phyloP scores from a whole-genome alignment of 495 filamentous ascomycete genomes.

The Trichodelitschia bisporula region DNA sequence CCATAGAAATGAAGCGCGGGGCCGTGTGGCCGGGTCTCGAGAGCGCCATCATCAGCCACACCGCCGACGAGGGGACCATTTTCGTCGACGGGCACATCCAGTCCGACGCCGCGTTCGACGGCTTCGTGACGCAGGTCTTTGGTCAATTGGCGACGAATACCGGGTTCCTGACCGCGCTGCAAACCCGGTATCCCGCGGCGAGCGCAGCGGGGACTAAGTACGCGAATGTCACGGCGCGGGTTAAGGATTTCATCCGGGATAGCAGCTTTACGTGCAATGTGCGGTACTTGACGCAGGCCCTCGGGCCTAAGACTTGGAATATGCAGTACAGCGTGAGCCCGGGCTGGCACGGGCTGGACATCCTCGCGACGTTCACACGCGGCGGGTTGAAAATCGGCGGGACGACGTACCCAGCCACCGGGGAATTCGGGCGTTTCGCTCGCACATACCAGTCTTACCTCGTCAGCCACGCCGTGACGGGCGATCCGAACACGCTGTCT shows the following conservation, averaged over 20 bases:
- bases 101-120: not conserved
- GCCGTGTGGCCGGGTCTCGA: not conserved
- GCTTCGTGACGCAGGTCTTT: not conserved
- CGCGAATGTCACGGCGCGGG: not conserved
- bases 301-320: not conserved
- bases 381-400: not conserved
- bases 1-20: not conserved
- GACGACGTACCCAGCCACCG: not conserved
- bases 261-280: not conserved
- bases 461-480: not conserved
- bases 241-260: constrained; percentile 1
- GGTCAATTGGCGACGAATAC: not conserved
- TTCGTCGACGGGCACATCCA: not conserved
- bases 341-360: not conserved
- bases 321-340: not conserved
- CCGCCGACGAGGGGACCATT: not conserved
- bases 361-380: not conserved
- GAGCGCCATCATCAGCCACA: not conserved
- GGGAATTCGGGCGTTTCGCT: not conserved
- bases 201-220: not conserved
- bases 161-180: not conserved
- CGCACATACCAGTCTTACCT: not conserved
- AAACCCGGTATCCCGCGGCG: not conserved
- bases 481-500: not conserved
- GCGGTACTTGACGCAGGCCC: not conserved